Evolutionary conservation across 768 basidiomycete genomes (phyloP).

Genomic region (Phlebiopsis gigantea): DNA sequence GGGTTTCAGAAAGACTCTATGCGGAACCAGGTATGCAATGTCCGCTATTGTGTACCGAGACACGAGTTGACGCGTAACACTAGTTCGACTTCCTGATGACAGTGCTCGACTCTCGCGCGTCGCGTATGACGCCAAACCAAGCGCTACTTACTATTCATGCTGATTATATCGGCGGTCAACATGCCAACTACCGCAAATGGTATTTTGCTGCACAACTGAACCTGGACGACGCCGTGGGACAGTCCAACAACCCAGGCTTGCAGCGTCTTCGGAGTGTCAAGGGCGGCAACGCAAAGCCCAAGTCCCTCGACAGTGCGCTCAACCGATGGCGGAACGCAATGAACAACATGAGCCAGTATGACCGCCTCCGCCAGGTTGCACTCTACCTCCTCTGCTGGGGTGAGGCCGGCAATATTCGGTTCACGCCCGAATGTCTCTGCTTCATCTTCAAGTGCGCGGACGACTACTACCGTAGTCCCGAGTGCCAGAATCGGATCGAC

Average conservation of each 20-base stretch:
- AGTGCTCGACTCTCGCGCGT: conserved; percentile 94
- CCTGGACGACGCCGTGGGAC: conserved; percentile 96
- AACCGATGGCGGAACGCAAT: conserved; percentile 97
- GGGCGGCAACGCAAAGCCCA: conserved; percentile 52
- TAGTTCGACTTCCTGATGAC: conserved; percentile 99
- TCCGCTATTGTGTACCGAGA: conserved; percentile 3
- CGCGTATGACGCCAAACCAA: conserved; percentile 95
- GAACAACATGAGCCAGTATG: conserved; percentile 99
- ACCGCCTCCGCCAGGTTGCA: conserved; percentile 93
- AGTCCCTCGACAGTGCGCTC: conserved; percentile 89
- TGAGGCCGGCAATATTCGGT: conserved; percentile 95
- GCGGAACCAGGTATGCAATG: conserved; percentile 77
- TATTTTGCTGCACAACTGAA: conserved; percentile 99
- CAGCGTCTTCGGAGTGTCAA: conserved; percentile 85
- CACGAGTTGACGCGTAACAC: conserved; percentile 10
- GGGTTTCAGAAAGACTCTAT: conserved; percentile 96
- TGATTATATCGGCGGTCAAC: conserved; percentile 97
- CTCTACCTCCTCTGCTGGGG: conserved; percentile 98
- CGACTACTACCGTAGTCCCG: conserved; percentile 97
- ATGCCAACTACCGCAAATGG: conserved; percentile 99
- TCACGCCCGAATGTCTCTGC: conserved; percentile 94
- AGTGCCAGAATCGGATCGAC: conserved; percentile 92
- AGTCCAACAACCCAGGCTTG: conserved; percentile 89
- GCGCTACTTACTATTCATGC: conserved; percentile 95
- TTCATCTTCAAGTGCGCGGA: conserved; percentile 99